These are phyloP conservation scores for Apium graveolens DNA, from an alignment of 129 eudicot genomes.

Conservation along the genomic window DNA sequence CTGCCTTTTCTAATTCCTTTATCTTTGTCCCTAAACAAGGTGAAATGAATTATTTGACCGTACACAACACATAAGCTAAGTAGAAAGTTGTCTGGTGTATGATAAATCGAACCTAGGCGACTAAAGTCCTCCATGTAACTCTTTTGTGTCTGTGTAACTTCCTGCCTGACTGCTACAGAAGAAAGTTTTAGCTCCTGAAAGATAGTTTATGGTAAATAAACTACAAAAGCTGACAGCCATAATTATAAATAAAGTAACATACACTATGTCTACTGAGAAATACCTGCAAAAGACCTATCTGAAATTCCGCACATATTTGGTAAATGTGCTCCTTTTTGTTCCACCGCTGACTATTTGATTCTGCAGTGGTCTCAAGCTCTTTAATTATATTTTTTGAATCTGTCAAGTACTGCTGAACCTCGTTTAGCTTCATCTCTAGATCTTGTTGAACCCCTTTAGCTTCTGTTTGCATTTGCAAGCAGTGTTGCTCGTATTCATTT, in stretches of 20 bases:
- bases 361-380: conserved; percentile 49
- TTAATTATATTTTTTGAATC: conserved; percentile 44
- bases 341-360: conserved; percentile 50
- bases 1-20: conserved; percentile 56
- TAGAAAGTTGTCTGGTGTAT: conserved; percentile 10
- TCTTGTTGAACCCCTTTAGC: conserved; percentile 44
- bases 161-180: conserved; percentile 76
- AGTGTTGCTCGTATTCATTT: conserved; percentile 35
- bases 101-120: conserved; percentile 50
- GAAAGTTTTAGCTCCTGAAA: conserved; percentile 80
- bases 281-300: conserved; percentile 68
- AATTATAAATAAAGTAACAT: background rate
- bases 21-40: conserved; percentile 43
- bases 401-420: conserved; percentile 30
- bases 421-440: conserved; percentile 46
- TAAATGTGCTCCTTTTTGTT: conserved; percentile 52
- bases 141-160: conserved; percentile 49
- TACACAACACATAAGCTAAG: conserved; percentile 4
- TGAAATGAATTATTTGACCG: conserved; percentile 7
- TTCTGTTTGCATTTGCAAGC: conserved; percentile 36
- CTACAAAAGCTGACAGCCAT: background rate
- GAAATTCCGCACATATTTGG: conserved; percentile 62
- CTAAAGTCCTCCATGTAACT: conserved; percentile 58
- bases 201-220: conserved; percentile 8
- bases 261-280: conserved; percentile 15